A percentile compares a stretch with the other conserved stretches of the same genome.
These are phyloP conservation scores for Lachancea mirantina DNA, from an alignment of 805 yeast genomes.

Conservation along the genomic window DNA sequence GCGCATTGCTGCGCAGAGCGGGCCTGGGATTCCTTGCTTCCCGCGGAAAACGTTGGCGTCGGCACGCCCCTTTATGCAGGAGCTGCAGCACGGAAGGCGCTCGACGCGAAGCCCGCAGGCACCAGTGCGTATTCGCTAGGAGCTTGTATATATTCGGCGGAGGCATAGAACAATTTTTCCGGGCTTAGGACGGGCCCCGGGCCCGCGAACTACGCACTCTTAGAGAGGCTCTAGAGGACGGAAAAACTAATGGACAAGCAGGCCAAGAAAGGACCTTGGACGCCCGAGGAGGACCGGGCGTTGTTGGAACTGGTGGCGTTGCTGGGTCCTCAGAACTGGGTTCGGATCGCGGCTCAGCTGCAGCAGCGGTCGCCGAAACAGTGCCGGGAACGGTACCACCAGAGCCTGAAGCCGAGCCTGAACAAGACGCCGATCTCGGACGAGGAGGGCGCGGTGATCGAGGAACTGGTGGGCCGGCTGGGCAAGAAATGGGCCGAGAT, in stretches of 20 bases:
- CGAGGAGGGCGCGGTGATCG: slow-evolving; percentile 79
- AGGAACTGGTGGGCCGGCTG: slow-evolving; percentile 64
- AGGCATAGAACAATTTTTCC: slow-evolving; percentile 6
- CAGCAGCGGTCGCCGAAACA: slow-evolving; percentile 84
- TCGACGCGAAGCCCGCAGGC: slow-evolving; percentile 1
- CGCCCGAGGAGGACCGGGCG: slow-evolving; percentile 72
- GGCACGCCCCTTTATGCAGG: too few relatives aligned
- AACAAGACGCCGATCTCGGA: slow-evolving; percentile 76
- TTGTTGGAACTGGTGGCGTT: slow-evolving; percentile 60
- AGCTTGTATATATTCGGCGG: neutral
- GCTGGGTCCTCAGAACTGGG: slow-evolving; percentile 86
- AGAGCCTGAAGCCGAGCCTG: slow-evolving; percentile 77
- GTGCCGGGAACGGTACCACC: slow-evolving; percentile 87
- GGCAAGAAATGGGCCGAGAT: slow-evolving; percentile 95
- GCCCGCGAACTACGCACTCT: too few relatives aligned
- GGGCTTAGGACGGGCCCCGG: too few relatives aligned
- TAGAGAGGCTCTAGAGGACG: neutral
- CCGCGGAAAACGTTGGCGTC: too few relatives aligned
- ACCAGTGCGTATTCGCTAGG: slow-evolving; percentile 1
- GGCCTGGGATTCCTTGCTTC: too few relatives aligned
- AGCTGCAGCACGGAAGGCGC: neutral
- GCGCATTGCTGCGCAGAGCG: too few relatives aligned
- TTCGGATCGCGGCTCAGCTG: slow-evolving; percentile 64
- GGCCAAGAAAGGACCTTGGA: slow-evolving; percentile 65
- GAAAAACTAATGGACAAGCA: slow-evolving; percentile 6